Evolutionary conservation across 2,329 filamentous ascomycete genomes (phyloP).

Genomic region (Sporothrix variecibatus): DNA sequence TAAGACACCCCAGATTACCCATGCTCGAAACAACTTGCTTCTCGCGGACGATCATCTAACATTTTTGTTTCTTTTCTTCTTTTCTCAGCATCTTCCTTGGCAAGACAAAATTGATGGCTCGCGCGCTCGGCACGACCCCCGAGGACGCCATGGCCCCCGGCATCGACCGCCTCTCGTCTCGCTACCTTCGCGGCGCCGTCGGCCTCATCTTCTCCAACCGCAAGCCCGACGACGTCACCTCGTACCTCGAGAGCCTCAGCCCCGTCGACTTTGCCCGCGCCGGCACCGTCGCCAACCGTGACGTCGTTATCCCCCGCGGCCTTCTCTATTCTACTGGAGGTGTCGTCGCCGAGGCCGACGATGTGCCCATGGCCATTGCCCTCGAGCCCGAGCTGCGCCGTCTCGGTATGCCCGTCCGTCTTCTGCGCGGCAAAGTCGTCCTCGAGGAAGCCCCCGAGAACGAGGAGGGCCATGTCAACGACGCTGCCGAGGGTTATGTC

Average conservation of each 20-base stretch:
- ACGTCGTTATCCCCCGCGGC: constrained; percentile 81
- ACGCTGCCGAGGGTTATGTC: constrained; percentile 61
- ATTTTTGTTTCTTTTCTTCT: background rate
- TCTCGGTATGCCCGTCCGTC: constrained; percentile 83
- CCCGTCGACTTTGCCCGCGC: constrained; percentile 90
- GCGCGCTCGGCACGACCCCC: constrained; percentile 78
- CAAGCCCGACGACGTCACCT: constrained; percentile 59
- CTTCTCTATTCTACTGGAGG: constrained; percentile 78
- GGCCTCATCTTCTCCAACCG: constrained; percentile 90
- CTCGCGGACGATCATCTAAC: background rate
- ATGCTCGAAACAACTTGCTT: background rate
- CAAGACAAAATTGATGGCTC: constrained; percentile 98
- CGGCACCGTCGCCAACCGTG: constrained; percentile 71
- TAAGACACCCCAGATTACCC: constrained; percentile 43
- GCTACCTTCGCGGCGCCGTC: constrained; percentile 70
- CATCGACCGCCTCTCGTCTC: constrained; percentile 65
- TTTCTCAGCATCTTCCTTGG: constrained; percentile 86
- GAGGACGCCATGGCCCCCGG: constrained; percentile 81
- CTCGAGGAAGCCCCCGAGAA: constrained; percentile 54
- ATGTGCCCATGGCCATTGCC: constrained; percentile 83
- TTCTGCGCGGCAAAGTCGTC: constrained; percentile 85
- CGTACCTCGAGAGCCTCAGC: constrained; percentile 71
- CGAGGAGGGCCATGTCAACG: constrained; percentile 45
- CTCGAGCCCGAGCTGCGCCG: constrained; percentile 88
- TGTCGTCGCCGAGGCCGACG: constrained; percentile 75